phyloP scores from a whole-genome alignment of 768 basidiomycete genomes.

The Russula sp. region DNA sequence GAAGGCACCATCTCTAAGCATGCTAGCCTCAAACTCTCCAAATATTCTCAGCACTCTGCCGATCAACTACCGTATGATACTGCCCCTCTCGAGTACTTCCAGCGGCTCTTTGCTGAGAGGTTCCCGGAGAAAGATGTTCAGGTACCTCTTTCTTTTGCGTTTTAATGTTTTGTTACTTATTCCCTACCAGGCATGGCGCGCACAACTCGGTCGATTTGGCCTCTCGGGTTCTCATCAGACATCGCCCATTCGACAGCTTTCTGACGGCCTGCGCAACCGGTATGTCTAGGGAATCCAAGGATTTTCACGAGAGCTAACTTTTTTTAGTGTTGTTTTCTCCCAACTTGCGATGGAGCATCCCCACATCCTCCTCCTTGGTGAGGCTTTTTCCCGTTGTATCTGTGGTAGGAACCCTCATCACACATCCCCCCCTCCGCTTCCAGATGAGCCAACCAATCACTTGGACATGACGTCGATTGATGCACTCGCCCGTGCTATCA shows the following conservation, averaged over 20 bases:
- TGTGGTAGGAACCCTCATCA: slow-evolving; percentile 5
- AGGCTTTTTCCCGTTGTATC: slow-evolving; percentile 24
- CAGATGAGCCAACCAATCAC: slow-evolving; percentile 95
- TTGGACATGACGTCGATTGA: slow-evolving; percentile 98
- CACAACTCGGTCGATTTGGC: slow-evolving; percentile 93
- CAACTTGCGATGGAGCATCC: slow-evolving; percentile 97
- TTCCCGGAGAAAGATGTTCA: slow-evolving; percentile 91
- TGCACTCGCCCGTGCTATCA: slow-evolving; percentile 91
- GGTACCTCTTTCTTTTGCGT: slow-evolving; percentile 31
- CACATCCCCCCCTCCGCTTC: background rate
- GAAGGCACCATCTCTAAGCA: slow-evolving; percentile 90
- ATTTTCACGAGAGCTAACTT: slow-evolving; percentile 18
- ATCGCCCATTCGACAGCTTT: slow-evolving; percentile 86
- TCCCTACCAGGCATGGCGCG: slow-evolving; percentile 72
- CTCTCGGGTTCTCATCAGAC: slow-evolving; percentile 93
- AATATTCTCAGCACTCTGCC: slow-evolving; percentile 98
- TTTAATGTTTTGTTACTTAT: slow-evolving; percentile 13
- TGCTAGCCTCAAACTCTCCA: slow-evolving; percentile 85
- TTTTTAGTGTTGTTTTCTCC: slow-evolving; percentile 81
- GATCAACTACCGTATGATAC: slow-evolving; percentile 96
- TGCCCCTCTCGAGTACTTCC: slow-evolving; percentile 92
- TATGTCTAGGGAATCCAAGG: slow-evolving; percentile 33
- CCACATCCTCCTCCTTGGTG: slow-evolving; percentile 83
- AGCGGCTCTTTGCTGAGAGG: slow-evolving; percentile 66
- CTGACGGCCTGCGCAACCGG: slow-evolving; percentile 95